Evolutionary conservation across 768 basidiomycete genomes (phyloP), one percentile per base, ranked within the genome.

Genomic region (Pholiota conissans): DNA sequence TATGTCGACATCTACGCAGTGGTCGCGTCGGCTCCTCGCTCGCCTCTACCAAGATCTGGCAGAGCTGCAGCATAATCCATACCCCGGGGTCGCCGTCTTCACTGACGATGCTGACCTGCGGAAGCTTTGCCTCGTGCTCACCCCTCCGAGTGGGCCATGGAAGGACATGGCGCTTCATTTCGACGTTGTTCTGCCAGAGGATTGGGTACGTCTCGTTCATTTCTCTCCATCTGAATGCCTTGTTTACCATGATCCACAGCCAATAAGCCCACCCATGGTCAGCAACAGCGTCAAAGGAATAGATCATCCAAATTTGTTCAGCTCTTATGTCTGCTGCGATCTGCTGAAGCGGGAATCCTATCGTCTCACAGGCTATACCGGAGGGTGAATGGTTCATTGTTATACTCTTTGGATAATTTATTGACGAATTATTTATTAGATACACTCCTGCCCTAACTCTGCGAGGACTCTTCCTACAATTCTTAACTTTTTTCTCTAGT

Each of bases 371-470:
- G 74, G 73, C 4, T 78, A 77, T 56, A 70, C 69, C 28, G 76
- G 76, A 65, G 76, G 75, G 70, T 75, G 37, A 45, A 66, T 58
- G 42, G 65, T 57, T 35, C 30, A 20, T 45, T 22, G 22, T 37
- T 13, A 18, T 4, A 28, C 9, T 26, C 45, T 55, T 24, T 11
- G 14, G 22, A 14, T 40, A 18, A 2, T 16, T 51, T 5, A 18
- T 24, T 56, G 13, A 28, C 57, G 13, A 20, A n/a, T n/a, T 28
- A 22, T 45, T 40, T 13, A 14, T 34, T 48, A 76, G 77, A 22
- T 78, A 79, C 50, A 72, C 76, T 2, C 78, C 79, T 14, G 79
- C 79, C 1, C 62, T 79, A 61, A 79, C 77, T 1, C 70, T 80
- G 24, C 73, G 76, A 5, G 79, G 79, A 3, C 66, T 80, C 5